A percentile compares a stretch with the other conserved stretches of the same genome.
These are phyloP conservation scores for Eimeria praecox DNA, from an alignment of 169 alveolate genomes.

Conservation along the genomic window DNA sequence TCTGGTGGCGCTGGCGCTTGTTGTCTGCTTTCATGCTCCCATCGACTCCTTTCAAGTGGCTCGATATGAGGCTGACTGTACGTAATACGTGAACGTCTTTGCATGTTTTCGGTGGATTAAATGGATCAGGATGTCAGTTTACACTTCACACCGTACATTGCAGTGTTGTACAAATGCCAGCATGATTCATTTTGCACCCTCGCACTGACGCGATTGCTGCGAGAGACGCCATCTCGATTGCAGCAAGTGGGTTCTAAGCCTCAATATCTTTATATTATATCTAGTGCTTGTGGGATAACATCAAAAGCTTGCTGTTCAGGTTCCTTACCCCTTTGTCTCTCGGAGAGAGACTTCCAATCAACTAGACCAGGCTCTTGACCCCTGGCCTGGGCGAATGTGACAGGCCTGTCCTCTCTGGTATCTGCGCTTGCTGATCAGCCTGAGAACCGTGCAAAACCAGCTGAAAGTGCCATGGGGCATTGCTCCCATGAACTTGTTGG, in stretches of 20 bases:
- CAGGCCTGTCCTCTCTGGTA: neutral
- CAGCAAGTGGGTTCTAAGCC: neutral
- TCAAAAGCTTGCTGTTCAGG: neutral
- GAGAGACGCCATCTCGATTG: neutral
- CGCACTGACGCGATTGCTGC: neutral
- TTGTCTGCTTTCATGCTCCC: neutral
- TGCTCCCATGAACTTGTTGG: neutral
- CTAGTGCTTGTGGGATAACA: neutral
- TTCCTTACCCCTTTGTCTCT: neutral
- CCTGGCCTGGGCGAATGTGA: neutral
- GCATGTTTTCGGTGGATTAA: neutral
- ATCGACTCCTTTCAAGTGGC: neutral
- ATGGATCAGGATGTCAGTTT: constrained; percentile 17
- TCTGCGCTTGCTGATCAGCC: neutral
- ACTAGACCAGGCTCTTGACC: neutral
- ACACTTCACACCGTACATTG: neutral
- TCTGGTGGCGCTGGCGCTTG: neutral
- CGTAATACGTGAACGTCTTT: neutral
- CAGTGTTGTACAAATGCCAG: neutral
- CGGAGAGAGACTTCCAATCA: neutral
- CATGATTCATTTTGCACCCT: neutral
- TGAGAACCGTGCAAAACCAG: neutral
- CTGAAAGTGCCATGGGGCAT: neutral
- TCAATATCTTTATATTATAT: neutral
- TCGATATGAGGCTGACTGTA: neutral